These are phyloP conservation scores for Wickerhamomyces tratensis DNA, from an alignment of 805 yeast genomes.

Conservation along the genomic window DNA sequence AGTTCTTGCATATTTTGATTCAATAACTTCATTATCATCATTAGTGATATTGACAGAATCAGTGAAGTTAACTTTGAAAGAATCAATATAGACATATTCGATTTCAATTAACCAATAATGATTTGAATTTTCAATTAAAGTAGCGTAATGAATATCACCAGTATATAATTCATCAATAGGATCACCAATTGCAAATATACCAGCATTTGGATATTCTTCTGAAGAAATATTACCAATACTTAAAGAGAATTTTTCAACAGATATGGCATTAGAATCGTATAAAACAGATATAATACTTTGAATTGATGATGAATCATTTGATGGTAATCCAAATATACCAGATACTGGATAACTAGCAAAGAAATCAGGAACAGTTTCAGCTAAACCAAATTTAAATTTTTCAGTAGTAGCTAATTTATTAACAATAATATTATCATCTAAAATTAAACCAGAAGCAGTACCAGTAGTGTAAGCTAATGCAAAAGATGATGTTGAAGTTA, in stretches of 20 bases:
- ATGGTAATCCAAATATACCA: conserved; percentile 54
- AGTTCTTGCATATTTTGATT: conserved; percentile 19
- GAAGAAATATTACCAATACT: conserved; percentile 26
- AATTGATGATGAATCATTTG: conserved; percentile 26
- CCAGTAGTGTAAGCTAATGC: conserved; percentile 44
- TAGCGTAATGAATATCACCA: conserved; percentile 31
- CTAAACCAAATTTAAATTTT: conserved; percentile 43
- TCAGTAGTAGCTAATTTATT: conserved; percentile 23
- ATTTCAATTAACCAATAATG: conserved; percentile 45
- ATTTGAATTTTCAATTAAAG: conserved; percentile 22
- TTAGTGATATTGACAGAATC: conserved; percentile 4
- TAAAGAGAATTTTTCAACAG: conserved; percentile 31
- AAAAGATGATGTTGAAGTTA: conserved; percentile 25
- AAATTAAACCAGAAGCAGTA: conserved; percentile 39
- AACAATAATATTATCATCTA: conserved; percentile 24
- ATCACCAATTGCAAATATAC: conserved; percentile 35
- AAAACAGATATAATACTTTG: conserved; percentile 33
- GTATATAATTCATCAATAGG: conserved; percentile 25
- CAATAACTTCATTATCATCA: conserved; percentile 4
- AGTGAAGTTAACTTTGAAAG: conserved; percentile 23
- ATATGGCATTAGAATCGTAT: conserved; percentile 23
- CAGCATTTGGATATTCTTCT: conserved; percentile 22
- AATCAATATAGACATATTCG: conserved; percentile 26
- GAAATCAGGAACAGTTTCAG: conserved; percentile 40
- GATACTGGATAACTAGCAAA: conserved; percentile 43